Conservation (phyloP, 495 filamentous ascomycete genomes). For the Neurospora discreta region DNA sequence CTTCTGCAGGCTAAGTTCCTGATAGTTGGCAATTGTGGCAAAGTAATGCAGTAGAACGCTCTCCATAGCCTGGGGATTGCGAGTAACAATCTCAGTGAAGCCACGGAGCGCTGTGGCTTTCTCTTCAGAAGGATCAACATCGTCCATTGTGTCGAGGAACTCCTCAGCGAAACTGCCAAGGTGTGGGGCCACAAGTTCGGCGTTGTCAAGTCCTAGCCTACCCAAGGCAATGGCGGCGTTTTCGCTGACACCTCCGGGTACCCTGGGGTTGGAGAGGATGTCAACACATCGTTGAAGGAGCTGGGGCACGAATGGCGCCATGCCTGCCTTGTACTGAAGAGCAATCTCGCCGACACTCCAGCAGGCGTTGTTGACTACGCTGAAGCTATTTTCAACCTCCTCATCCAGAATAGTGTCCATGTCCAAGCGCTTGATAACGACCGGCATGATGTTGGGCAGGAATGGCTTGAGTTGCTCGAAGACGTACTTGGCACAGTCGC, state of each 20-base stretch:
- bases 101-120: conserved; percentile 89
- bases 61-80: conserved; percentile 89
- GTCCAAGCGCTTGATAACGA: conserved; percentile 79
- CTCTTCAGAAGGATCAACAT: conserved; percentile 83
- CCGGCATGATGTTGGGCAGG: conserved; percentile 60
- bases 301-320: conserved; percentile 67
- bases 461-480: conserved; percentile 71
- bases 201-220: conserved; percentile 73
- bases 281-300: conserved; percentile 61
- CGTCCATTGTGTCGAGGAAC: conserved; percentile 72
- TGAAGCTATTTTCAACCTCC: conserved; percentile 67
- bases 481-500: conserved; percentile 93
- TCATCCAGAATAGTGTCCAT: conserved; percentile 63
- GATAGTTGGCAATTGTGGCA: conserved; percentile 67
- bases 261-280: conserved; percentile 71
- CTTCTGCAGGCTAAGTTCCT: conserved; percentile 39
- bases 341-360: conserved; percentile 96
- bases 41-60: conserved; percentile 73
- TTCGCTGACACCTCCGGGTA: conserved; percentile 86
- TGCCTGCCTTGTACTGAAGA: conserved; percentile 57
- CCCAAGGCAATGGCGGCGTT: conserved; percentile 93
- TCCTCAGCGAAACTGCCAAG: conserved; percentile 69
- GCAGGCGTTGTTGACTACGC: conserved; percentile 95
- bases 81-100: conserved; percentile 72
- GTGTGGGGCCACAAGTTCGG: conserved; percentile 65